These are phyloP conservation scores for Neohortaea acidophila DNA, from an alignment of 495 filamentous ascomycete species.

Conservation along the genomic window DNA sequence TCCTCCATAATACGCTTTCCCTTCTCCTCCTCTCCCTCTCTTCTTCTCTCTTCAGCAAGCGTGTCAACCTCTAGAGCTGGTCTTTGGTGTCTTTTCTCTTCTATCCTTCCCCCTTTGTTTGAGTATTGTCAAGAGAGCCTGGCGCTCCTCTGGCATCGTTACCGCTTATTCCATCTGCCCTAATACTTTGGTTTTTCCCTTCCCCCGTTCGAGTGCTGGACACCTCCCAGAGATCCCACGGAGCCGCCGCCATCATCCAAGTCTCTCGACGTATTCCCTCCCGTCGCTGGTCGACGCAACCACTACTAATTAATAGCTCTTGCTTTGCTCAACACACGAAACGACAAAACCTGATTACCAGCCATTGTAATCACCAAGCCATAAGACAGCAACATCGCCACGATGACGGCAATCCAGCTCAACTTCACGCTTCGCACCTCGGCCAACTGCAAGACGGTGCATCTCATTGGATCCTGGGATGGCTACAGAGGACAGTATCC, in stretches of 20 bases:
- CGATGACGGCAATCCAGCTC: conserved; percentile 31
- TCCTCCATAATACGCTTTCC: too few relatives aligned
- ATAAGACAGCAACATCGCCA: conserved; percentile 13
- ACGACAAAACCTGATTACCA: conserved; percentile 12
- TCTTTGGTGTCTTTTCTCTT: conserved; percentile 21
- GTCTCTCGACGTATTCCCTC: too few relatives aligned
- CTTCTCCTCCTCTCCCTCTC: conserved; percentile 12
- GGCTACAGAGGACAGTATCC: conserved; percentile 87
- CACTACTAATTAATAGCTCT: conserved; percentile 25
- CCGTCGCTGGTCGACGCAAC: conserved; percentile 27
- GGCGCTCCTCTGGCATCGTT: conserved; percentile 21
- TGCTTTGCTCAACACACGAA: conserved; percentile 25
- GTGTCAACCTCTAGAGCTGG: conserved; percentile 27
- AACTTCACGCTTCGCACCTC: conserved; percentile 72
- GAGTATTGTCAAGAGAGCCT: conserved; percentile 18
- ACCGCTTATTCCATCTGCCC: too few relatives aligned
- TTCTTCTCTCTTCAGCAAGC: conserved; percentile 29
- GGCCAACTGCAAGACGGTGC: conserved; percentile 91
- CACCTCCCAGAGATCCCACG: too few relatives aligned
- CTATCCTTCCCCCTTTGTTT: conserved; percentile 19
- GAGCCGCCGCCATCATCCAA: too few relatives aligned
- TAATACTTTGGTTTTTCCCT: too few relatives aligned
- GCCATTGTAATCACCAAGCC: conserved; percentile 9
- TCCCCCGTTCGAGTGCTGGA: too few relatives aligned
- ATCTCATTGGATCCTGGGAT: conserved; percentile 96